These are phyloP conservation scores for Primulina tabacum DNA, from an alignment of 257 asterid species.

Conservation along the genomic window DNA sequence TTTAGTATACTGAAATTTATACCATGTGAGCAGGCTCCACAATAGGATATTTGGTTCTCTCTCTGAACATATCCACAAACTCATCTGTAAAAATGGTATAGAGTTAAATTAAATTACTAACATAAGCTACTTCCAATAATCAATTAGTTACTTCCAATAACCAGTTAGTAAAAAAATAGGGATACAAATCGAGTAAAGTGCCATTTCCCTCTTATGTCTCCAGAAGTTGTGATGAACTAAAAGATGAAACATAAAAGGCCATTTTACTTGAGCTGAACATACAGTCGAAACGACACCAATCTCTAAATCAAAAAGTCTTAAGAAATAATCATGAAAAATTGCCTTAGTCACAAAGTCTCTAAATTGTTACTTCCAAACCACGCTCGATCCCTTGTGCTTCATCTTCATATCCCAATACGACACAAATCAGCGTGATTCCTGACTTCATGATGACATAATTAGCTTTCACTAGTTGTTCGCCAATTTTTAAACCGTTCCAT, in stretches of 20 bases:
- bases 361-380: too few species aligned
- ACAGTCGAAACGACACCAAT: too few species aligned
- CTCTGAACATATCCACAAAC: constrained; percentile 80
- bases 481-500: not conserved
- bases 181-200: not conserved
- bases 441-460: not conserved
- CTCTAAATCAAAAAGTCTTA: not conserved
- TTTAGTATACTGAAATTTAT: constrained; percentile 17
- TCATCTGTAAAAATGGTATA: constrained; percentile 50
- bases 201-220: constrained; percentile 11
- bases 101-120: not conserved
- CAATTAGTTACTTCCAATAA: not conserved
- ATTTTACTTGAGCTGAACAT: not conserved
- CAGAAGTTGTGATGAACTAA: not conserved
- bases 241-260: not conserved
- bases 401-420: not conserved
- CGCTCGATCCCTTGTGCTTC: not conserved
- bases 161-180: not conserved
- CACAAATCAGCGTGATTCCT: not conserved
- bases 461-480: not conserved
- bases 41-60: constrained; percentile 64
- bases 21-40: constrained; percentile 99
- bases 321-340: not conserved
- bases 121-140: not conserved
- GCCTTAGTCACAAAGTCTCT: not conserved